Percentiles rank a stretch among this genome's conserved stretches.
Conservation (phyloP, 495 filamentous ascomycete species). For the Elasticomyces elasticus region DNA sequence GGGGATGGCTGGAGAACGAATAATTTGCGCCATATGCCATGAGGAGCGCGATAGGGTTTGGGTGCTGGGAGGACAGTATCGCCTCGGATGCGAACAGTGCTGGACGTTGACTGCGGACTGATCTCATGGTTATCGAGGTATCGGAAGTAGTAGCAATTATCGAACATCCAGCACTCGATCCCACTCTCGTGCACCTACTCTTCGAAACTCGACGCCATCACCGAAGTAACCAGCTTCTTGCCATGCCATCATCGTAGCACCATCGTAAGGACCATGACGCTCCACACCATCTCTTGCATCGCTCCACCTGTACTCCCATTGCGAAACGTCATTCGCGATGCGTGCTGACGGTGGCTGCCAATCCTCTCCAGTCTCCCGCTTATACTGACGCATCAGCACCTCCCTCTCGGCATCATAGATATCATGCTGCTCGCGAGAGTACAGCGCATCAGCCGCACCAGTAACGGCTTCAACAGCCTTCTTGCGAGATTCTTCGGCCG, state of each 20-base stretch:
- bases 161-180: constrained; percentile 42
- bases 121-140: too few relatives aligned
- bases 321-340: constrained; percentile 25
- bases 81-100: background rate
- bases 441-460: constrained; percentile 74
- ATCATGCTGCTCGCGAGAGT: constrained; percentile 68
- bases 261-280: constrained; percentile 79
- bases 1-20: too few relatives aligned
- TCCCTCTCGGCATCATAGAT: constrained; percentile 90
- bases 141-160: background rate
- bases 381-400: constrained; percentile 68
- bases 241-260: constrained; percentile 76
- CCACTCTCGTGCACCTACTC: constrained; percentile 53
- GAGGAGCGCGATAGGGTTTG: too few relatives aligned
- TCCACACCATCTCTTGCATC: constrained; percentile 75
- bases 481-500: constrained; percentile 57
- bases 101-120: background rate
- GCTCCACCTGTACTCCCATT: constrained; percentile 90
- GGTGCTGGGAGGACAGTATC: too few relatives aligned
- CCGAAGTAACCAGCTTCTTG: constrained; percentile 85
- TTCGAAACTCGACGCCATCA: constrained; percentile 81
- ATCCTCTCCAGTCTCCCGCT: constrained; percentile 76
- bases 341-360: constrained; percentile 55
- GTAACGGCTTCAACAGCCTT: constrained; percentile 73
- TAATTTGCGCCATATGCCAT: too few relatives aligned